Base-by-base conservation (phyloP, 108 stramenopile genomes). In the Fragilariopsis cylindrus region DNA sequence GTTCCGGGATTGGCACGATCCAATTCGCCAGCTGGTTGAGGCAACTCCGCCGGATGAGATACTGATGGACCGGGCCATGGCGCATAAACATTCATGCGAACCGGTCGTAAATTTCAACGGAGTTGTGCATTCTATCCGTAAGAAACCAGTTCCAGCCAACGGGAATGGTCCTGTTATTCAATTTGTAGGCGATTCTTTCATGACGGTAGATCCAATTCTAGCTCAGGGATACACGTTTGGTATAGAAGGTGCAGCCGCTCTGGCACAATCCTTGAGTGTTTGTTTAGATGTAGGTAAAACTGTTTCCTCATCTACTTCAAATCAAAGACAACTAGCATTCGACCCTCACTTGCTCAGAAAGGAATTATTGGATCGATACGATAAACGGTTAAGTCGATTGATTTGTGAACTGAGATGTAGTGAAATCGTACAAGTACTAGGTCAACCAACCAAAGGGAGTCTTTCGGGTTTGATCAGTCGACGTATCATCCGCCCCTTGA, bases 191-290 rank as follows among this genome's bases (percentile, higher is more conserved):
- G 94, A 96, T 80, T 78, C 90, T 7, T 84, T 81, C 71, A 93
- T 96, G 94, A 90, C 91, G 3, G 82, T 96, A 13, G 94, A 96
- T 78, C 94, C 94, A 2, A 92, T 96, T 46, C 72, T 96, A 13
- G 94, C 94, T 2, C 94, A 96, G 65, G 94, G 94, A 3, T 89
- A 93, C 69, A 93, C 94, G 18, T 76, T 93, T 13, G 94, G 87
- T 13, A 90, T 96, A 92, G 94, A 96, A 78, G 88, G 85, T 47
- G 90, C 88, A 3, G 85, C 88, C 19, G 82, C 75, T 47, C 48
- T 96, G 39, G 83, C 77, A 6, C 57, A 67, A 8, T 80, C 83
- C 11, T 54, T 91, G 45, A 78, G 81, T 57, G 19, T 39, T 8
- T 46, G 69, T 9, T 19, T 80, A 56, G 39, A 46, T 6, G 40